Percentiles rank a stretch among this genome's conserved stretches.
Conservation (phyloP, 306 rosid species). For the Heteromeles arbutifolia region DNA sequence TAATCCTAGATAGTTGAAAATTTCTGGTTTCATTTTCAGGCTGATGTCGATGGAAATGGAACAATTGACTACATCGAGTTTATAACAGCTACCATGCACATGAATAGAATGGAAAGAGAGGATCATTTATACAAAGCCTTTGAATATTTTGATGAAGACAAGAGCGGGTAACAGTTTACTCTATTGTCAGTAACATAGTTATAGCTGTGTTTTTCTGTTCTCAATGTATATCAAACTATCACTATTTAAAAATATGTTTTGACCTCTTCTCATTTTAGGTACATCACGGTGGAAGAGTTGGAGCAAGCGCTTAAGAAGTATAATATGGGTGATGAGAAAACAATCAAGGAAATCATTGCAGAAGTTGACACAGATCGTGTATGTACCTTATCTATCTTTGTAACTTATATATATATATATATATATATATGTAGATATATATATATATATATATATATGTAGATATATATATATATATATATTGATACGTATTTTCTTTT, state of each 20-base stretch:
- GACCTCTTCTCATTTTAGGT: slow-evolving; percentile 35
- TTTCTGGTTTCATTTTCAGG: slow-evolving; percentile 45
- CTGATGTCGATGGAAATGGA: slow-evolving; percentile 95
- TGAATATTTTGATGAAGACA: slow-evolving; percentile 82
- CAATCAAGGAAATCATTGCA: slow-evolving; percentile 91
- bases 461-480: no score
- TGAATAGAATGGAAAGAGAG: slow-evolving; percentile 92
- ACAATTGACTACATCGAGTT: slow-evolving; percentile 87
- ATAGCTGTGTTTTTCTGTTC: not conserved
- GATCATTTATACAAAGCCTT: slow-evolving; percentile 89
- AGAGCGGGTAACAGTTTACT: slow-evolving; percentile 65
- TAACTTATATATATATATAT: not conserved
- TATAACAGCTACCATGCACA: slow-evolving; percentile 94
- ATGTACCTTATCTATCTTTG: slow-evolving; percentile 16
- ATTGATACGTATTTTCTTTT: not conserved
- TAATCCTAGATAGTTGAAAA: not conserved
- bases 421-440: no score
- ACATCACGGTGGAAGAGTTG: slow-evolving; percentile 82
- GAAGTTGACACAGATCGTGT: slow-evolving; percentile 91
- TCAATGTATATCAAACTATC: not conserved
- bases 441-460: no score
- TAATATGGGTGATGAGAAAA: slow-evolving; percentile 85
- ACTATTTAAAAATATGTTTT: not conserved
- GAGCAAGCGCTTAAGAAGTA: slow-evolving; percentile 83
- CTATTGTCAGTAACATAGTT: not conserved